These are phyloP conservation scores for Nigrospora oryzae DNA, from an alignment of 2,329 filamentous ascomycete species.

Conservation along the genomic window DNA sequence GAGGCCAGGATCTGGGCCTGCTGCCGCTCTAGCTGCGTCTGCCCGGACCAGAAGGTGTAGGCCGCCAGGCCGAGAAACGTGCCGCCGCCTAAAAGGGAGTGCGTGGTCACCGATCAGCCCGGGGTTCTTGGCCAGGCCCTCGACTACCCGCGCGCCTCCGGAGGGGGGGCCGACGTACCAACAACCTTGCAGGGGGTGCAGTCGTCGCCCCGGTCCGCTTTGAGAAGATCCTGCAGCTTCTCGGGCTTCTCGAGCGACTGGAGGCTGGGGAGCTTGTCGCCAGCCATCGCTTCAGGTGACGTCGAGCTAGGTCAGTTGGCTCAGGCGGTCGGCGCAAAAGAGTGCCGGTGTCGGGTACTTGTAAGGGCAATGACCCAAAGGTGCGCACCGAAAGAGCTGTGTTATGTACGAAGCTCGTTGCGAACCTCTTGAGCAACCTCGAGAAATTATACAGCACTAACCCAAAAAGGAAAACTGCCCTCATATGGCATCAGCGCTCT, in stretches of 20 bases:
- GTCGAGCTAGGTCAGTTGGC: no score
- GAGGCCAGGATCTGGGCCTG: constrained; percentile 58
- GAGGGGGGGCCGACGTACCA: constrained; percentile 39
- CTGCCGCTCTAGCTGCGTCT: constrained; percentile 60
- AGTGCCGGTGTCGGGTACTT: no score
- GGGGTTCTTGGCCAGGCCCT: not conserved
- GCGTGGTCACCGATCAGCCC: not conserved
- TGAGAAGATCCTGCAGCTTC: constrained; percentile 49
- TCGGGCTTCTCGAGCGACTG: constrained; percentile 51
- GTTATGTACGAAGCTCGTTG: no score
- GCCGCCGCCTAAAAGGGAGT: constrained; percentile 48
- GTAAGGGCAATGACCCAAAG: no score
- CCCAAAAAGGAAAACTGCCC: no score
- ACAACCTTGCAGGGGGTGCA: constrained; percentile 64
- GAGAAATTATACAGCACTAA: no score
- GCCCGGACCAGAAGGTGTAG: constrained; percentile 72
- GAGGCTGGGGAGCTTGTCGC: constrained; percentile 40
- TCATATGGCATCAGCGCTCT: no score
- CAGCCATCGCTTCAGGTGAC: constrained; percentile 25
- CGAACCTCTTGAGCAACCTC: no score
- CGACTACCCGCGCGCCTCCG: not conserved
- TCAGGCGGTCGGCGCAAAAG: no score
- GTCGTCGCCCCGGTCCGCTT: constrained; percentile 51
- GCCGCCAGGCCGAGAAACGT: constrained; percentile 68
- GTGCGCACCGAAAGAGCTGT: no score